Percentiles rank a stretch among this genome's conserved stretches.
Conservation (phyloP, 2,329 filamentous ascomycete species). For the Penicillium occitanis region DNA sequence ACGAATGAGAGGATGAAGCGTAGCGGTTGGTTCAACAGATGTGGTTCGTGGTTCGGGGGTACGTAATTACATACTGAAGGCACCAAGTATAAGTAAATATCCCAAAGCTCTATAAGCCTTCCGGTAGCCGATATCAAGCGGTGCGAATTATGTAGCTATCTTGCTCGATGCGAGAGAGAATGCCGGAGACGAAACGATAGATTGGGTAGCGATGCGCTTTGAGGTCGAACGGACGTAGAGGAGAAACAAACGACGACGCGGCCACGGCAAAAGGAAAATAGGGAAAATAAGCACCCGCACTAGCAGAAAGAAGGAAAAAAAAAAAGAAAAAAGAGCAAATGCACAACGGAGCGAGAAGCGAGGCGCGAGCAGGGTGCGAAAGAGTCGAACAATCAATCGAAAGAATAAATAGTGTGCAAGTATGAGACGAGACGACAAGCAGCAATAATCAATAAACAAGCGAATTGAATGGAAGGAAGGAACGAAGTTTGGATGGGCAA, state of each 20-base stretch:
- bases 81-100: background rate
- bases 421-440: constrained; percentile 7
- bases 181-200: background rate
- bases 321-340: background rate
- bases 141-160: background rate
- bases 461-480: constrained; percentile 20
- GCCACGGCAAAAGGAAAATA: constrained; percentile 17
- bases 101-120: constrained; percentile 1
- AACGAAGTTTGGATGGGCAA: constrained; percentile 30
- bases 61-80: background rate
- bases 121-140: background rate
- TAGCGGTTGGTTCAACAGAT: background rate
- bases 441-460: constrained; percentile 2
- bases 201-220: constrained; percentile 13
- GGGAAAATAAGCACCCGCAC: constrained; percentile 13
- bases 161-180: background rate
- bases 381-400: background rate
- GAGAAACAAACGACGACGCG: constrained; percentile 15
- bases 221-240: constrained; percentile 8
- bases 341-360: constrained; percentile 4
- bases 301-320: background rate
- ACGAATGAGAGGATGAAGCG: background rate
- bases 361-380: background rate
- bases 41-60: background rate
- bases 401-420: background rate